A percentile compares a stretch with the other conserved stretches of the same genome.
Evolutionary conservation across 169 alveolate species (phyloP).

Genomic region (Plasmodium falciparum): DNA sequence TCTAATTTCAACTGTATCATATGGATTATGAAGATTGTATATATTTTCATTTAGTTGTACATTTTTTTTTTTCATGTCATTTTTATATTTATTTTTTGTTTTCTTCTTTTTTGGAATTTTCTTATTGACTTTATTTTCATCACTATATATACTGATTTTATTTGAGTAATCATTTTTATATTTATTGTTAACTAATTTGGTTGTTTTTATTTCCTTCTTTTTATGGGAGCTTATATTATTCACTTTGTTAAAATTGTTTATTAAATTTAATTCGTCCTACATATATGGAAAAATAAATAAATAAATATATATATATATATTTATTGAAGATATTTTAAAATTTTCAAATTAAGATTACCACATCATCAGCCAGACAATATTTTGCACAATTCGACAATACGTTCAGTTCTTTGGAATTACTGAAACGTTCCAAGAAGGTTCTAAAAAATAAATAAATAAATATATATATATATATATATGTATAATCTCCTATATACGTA

Average conservation of each 20-base stretch:
- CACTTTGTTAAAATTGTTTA: background rate
- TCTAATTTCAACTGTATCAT: slow-evolving; percentile 64
- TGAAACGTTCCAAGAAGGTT: slow-evolving; percentile 38
- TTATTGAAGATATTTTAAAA: no score
- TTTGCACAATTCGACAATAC: slow-evolving; percentile 28
- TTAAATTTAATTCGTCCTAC: slow-evolving; percentile 21
- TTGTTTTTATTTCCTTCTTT: slow-evolving; percentile 12
- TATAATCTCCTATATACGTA: background rate
- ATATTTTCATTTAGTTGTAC: slow-evolving; percentile 41
- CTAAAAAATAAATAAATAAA: slow-evolving; percentile 19
- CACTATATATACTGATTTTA: slow-evolving; percentile 44
- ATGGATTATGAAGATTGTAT: slow-evolving; percentile 45
- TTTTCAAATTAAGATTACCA: background rate
- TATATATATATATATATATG: background rate
- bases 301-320: no score
- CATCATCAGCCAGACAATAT: slow-evolving; percentile 56
- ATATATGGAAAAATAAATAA: background rate
- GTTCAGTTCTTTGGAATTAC: slow-evolving; percentile 17
- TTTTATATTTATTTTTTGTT: slow-evolving; percentile 18
- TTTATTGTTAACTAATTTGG: slow-evolving; percentile 27
- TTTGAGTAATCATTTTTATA: slow-evolving; percentile 49
- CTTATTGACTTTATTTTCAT: slow-evolving; percentile 18
- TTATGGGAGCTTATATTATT: slow-evolving; percentile 6
- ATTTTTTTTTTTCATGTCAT: slow-evolving; percentile 26
- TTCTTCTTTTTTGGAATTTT: slow-evolving; percentile 48